These are phyloP conservation scores for Fragaria nilgerrensis DNA, from an alignment of 306 rosid genomes.

Conservation along the genomic window DNA sequence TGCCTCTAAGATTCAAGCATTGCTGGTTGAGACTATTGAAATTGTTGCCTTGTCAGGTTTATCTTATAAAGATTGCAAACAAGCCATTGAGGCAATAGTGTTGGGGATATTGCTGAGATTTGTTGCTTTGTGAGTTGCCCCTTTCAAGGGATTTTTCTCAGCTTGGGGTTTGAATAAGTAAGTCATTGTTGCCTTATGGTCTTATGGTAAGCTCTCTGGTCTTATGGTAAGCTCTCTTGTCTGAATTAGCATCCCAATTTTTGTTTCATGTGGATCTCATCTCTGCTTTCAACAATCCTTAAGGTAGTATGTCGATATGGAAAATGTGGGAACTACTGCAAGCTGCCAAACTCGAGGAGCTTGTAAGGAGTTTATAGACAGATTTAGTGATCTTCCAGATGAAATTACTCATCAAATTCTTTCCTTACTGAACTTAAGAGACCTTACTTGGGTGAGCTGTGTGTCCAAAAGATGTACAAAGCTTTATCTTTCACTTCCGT, in stretches of 20 bases:
- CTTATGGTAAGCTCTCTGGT: too few species aligned
- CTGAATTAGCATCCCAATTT: neutral
- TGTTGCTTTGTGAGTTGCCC: too few species aligned
- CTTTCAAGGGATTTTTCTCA: too few species aligned
- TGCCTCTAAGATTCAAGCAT: too few species aligned
- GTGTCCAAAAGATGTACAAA: neutral
- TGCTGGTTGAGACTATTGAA: too few species aligned
- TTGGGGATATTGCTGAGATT: too few species aligned
- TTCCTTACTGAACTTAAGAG: neutral
- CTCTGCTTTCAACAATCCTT: neutral
- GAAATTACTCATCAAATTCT: neutral
- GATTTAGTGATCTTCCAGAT: neutral
- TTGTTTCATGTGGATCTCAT: neutral
- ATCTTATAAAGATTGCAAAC: too few species aligned
- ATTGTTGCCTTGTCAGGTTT: too few species aligned
- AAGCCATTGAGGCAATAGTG: too few species aligned
- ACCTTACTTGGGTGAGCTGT: neutral
- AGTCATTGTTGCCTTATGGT: too few species aligned
- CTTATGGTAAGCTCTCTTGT: too few species aligned
- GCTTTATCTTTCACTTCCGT: neutral
- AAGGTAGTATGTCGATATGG: neutral
- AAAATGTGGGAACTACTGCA: neutral
- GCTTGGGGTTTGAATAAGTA: too few species aligned
- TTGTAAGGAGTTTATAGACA: neutral
- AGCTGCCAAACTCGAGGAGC: neutral